Evolutionary conservation across 2,329 filamentous ascomycete species (phyloP), one percentile per base, ranked within the genome.

Genomic region (Claviceps fusiformis): DNA sequence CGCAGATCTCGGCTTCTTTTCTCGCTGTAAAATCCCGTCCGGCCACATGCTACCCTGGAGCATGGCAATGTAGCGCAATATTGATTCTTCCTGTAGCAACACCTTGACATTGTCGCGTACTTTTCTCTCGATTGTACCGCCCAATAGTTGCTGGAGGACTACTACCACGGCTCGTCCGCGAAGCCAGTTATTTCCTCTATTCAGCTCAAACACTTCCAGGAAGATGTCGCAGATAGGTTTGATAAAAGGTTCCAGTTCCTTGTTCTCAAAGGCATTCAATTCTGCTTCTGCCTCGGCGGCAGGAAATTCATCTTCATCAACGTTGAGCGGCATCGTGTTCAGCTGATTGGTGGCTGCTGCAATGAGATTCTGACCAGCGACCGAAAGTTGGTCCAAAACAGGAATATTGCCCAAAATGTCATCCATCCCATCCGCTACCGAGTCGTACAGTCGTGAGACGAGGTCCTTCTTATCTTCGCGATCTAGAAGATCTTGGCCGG

Each of bases 141-240:
- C 93, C 1, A 98, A 82, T 6, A 98, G 80, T 69, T 98, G 93
- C 66, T 98, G 93, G 24, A 98, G 77, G 2, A 98, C 92, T 10
- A 98, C 90, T 5, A 98, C 92, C 1, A 97, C 93, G 0, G 93
- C 93, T 27, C 93, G 84, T 0, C 93, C 95, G 45, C 95, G 87
- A 4, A 98, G 81, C 95, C 93, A 98, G 69, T 95, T 97, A 70
- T 95, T 96, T 45, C 92, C 91, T 58, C 86, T 85, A 68, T 96
- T 95, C 44, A 98, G 79, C 65, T 95, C 91, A 65, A 98, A 98
- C 0, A 90, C 82, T 67, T 98, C 93, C 17, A 98, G 80, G 71
- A 98, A 98, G 57, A 98, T 85, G 68, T 98, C 93, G 70, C 91
- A 96, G 58, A 98, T 96, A 4, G 93, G 95, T 67, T 96, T 98